phyloP scores from a whole-genome alignment of 169 alveolate species.

The Eimeria maxima region DNA sequence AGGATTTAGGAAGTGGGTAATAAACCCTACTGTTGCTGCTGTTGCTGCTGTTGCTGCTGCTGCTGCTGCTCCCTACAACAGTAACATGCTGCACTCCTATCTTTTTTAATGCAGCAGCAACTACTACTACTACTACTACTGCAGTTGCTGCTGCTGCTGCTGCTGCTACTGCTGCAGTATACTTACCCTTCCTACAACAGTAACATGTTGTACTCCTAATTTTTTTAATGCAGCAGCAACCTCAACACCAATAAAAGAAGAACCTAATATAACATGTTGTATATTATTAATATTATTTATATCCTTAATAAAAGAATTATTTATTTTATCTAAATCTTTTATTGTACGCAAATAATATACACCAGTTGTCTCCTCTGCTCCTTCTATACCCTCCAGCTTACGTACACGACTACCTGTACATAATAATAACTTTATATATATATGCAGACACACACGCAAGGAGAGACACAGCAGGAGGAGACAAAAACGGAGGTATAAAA shows the following conservation, averaged over 20 bases:
- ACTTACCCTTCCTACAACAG: constrained; percentile 81
- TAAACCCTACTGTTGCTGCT: too few relatives aligned
- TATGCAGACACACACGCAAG: not conserved
- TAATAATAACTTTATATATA: constrained; percentile 67
- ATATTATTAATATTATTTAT: not conserved
- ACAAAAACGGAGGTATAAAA: not conserved
- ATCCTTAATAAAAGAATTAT: not conserved
- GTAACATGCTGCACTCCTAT: too few relatives aligned
- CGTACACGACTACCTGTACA: constrained; percentile 82
- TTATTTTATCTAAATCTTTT: constrained; percentile 30
- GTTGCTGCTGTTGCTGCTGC: too few relatives aligned
- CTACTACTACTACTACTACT: too few relatives aligned
- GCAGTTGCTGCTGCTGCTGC: too few relatives aligned
- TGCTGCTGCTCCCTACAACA: too few relatives aligned
- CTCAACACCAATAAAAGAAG: constrained; percentile 84
- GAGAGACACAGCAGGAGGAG: not conserved
- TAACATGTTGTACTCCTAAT: constrained; percentile 73
- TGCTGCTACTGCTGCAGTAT: not conserved
- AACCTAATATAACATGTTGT: constrained; percentile 81
- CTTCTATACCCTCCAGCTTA: constrained; percentile 33
- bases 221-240: constrained; percentile 79
- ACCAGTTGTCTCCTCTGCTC: not conserved
- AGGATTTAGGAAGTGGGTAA: too few relatives aligned
- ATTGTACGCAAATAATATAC: constrained; percentile 69
- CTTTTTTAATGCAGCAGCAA: too few relatives aligned